A percentile compares a stretch with the other conserved stretches of the same genome.
Conservation (phyloP, 2,329 filamentous ascomycete species). For the Fusarium sp. region DNA sequence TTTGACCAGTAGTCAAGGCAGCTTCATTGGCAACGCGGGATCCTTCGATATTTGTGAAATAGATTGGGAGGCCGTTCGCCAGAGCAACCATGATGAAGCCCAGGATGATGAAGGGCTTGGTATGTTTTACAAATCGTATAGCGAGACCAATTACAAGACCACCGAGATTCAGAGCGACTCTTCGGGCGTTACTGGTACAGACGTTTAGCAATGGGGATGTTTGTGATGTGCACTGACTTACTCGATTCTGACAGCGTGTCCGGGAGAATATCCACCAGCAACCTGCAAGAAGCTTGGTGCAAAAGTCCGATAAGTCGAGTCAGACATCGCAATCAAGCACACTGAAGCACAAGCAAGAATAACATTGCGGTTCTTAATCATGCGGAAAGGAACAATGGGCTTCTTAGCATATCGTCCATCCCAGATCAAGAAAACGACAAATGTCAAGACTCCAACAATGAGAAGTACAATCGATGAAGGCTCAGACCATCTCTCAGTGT, state of each 20-base stretch:
- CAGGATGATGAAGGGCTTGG: constrained; percentile 28
- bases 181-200: constrained; percentile 2
- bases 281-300: constrained; percentile 27
- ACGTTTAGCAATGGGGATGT: background rate
- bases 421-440: constrained; percentile 22
- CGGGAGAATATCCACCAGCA: constrained; percentile 19
- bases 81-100: constrained; percentile 26
- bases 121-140: constrained; percentile 25
- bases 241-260: constrained; percentile 29
- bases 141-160: constrained; percentile 12
- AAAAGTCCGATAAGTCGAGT: constrained; percentile 28
- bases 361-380: constrained; percentile 31
- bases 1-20: constrained; percentile 24
- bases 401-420: constrained; percentile 22
- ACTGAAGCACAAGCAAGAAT: constrained; percentile 29
- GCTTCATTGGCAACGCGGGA: constrained; percentile 27
- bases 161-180: constrained; percentile 27
- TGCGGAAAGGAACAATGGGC: constrained; percentile 31
- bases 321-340: constrained; percentile 30
- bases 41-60: constrained; percentile 26
- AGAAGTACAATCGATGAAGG: constrained; percentile 27
- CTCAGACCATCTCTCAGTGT: constrained; percentile 24
- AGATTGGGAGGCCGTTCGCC: constrained; percentile 27
- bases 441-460: constrained; percentile 24
- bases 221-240: rapidly evolving